phyloP scores from a whole-genome alignment of 805 yeast genomes.

The Scheffersomyces stipitis region DNA sequence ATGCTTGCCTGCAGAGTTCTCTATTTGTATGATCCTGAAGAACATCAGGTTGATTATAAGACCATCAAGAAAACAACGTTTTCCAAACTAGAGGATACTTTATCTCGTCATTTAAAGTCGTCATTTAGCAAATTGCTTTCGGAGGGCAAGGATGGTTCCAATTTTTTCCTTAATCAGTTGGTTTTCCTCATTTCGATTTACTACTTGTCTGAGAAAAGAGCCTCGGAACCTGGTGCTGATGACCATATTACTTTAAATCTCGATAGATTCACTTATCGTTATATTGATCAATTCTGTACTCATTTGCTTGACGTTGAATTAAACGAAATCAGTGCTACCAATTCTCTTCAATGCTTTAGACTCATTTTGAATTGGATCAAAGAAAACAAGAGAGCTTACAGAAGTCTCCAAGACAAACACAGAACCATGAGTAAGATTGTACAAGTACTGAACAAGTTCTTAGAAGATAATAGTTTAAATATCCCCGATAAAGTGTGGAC shows the following conservation, averaged over 20 bases:
- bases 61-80: conserved; percentile 20
- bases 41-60: conserved; percentile 21
- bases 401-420: conserved; percentile 10
- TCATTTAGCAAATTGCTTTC: conserved; percentile 10
- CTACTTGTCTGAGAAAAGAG: conserved; percentile 11
- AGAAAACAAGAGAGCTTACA: conserved; percentile 36
- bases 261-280: conserved; percentile 17
- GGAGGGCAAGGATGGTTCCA: conserved; percentile 7
- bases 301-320: conserved; percentile 3
- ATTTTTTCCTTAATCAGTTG: conserved; percentile 22
- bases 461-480: conserved; percentile 6
- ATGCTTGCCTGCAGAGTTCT: conserved; percentile 39
- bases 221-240: conserved; percentile 4
- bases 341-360: conserved; percentile 29
- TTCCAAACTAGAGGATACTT: conserved; percentile 22
- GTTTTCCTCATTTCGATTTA: conserved; percentile 22
- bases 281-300: conserved; percentile 19
- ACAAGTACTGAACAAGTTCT: conserved; percentile 14
- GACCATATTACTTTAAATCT: conserved; percentile 11
- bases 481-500: no score
- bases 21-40: conserved; percentile 42
- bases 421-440: conserved; percentile 10
- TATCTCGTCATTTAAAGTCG: conserved; percentile 16
- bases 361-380: conserved; percentile 59
- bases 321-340: conserved; percentile 1